Evolutionary conservation across 331 rosid genomes (phyloP), one percentile per base, ranked within the genome.

Genomic region (Malus hybrid): DNA sequence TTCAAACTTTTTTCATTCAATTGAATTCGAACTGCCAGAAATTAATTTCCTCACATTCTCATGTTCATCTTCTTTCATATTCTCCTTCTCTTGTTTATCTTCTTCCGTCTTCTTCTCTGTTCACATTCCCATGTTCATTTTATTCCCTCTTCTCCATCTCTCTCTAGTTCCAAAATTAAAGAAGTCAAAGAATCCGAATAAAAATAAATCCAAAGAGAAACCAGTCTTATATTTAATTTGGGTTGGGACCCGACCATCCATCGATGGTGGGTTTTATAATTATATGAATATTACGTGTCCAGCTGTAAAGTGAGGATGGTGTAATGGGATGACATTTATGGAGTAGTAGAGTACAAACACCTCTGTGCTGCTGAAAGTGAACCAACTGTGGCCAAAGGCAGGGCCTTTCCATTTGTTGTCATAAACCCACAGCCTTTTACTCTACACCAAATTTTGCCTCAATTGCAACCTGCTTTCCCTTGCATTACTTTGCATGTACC

Each of bases 361-460:
- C 77, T 46, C 33, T 54, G 67, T 46, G 67, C 48, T 74, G 70
- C 77, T 60, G 29, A 74, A 67, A 67, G 22, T 24, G 29, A 61
- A 39, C 69, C 69, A 16, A 27, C 46, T 18, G 77, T 65, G 46
- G 69, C 69, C 5, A 0, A 65, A 32, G 69, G 36, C 27, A 32
- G 8, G 69, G 46, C 69, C 48, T 65, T 32, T 32, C 27, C 27
- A 19, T 32, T 65, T 63, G 27, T 18, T 65, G 46, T 65, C 46
- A 18, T 32, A 32, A 14, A 33, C 69, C 10, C 69, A 65, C 27
- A 18, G 24, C 46, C 69, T 33, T 32, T 16, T 19, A 27, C 69
- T 1, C 16, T 5, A 65, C 36, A 3, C 44, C 69, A 7, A 32
- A 65, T 16, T 4, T 32, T 31, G 46, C 69, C 48, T 32, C 69